Conservation (phyloP, 139 green algal genomes). For the Zygnema circumcarinatum region DNA sequence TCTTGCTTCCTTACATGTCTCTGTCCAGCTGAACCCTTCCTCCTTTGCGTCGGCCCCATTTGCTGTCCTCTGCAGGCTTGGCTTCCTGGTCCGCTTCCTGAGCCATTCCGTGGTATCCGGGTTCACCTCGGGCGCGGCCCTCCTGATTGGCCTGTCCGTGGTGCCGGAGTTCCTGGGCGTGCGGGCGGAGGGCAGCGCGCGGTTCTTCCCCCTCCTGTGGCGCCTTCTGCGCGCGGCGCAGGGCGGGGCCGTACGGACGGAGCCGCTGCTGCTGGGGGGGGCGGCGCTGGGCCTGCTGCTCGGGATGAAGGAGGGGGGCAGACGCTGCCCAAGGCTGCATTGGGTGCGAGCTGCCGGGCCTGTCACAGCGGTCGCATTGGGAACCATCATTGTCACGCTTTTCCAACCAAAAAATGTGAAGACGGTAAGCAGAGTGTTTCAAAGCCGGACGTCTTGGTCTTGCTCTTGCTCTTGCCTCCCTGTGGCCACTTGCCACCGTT, state of each 20-base stretch:
- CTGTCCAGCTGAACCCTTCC: not conserved
- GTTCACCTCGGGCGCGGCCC: conserved; percentile 86
- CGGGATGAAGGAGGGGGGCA: conserved; percentile 29
- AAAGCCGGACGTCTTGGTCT: too few relatives aligned
- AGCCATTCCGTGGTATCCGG: conserved; percentile 81
- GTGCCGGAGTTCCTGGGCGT: conserved; percentile 24
- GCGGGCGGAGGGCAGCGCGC: not conserved
- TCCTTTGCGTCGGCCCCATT: not conserved
- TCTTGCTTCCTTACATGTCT: not conserved
- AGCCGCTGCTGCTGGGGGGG: conserved; percentile 1
- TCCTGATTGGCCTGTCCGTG: conserved; percentile 73
- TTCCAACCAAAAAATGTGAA: not conserved
- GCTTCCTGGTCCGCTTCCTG: conserved; percentile 87
- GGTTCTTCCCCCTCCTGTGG: not conserved
- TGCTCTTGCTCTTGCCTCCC: not conserved
- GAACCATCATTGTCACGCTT: not conserved
- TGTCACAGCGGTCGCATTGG: not conserved
- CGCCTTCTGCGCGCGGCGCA: not conserved
- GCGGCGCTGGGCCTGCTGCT: conserved; percentile 5
- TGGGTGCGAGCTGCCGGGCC: not conserved
- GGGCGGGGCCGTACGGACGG: not conserved
- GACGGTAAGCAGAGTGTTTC: not conserved
- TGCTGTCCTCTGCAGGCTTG: conserved; percentile 81
- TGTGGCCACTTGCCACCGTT: not conserved
- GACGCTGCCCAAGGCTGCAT: not conserved